A percentile compares a stretch with the other conserved stretches of the same genome.
These are phyloP conservation scores for Penicillium sp. DNA, from an alignment of 2,329 filamentous ascomycete genomes.

Conservation along the genomic window DNA sequence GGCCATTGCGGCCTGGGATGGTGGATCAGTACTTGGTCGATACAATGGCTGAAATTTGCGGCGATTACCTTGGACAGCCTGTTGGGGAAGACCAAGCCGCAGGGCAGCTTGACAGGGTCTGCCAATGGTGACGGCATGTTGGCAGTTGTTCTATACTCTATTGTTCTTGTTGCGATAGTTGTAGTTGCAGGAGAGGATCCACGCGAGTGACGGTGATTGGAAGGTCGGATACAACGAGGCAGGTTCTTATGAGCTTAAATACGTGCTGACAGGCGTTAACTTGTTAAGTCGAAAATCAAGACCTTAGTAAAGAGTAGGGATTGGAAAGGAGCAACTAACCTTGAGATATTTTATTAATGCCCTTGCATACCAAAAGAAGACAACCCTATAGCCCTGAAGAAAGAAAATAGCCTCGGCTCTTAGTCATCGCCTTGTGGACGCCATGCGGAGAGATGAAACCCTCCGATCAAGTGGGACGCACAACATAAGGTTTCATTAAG, in stretches of 20 bases:
- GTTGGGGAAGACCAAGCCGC: conserved; percentile 59
- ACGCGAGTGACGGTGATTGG: neutral
- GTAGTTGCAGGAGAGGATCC: neutral
- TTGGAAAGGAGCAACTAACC: neutral
- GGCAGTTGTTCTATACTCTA: neutral
- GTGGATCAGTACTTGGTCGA: neutral
- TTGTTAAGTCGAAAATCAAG: neutral
- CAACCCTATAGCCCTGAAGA: neutral
- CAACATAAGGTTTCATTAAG: neutral
- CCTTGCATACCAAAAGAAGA: neutral
- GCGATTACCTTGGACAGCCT: conserved; percentile 49
- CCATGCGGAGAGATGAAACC: conserved; percentile 18
- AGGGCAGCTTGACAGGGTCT: conserved; percentile 54
- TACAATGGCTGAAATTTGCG: neutral
- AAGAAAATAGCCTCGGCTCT: conserved; percentile 10
- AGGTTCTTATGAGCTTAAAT: neutral
- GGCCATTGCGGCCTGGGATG: conserved; percentile 46
- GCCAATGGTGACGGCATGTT: conserved; percentile 33
- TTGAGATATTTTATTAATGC: neutral
- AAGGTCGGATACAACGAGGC: neutral
- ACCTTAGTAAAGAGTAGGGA: neutral
- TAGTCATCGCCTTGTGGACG: conserved; percentile 4
- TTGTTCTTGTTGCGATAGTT: neutral
- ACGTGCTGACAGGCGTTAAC: neutral
- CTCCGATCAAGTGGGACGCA: neutral